Evolutionary conservation across 1,284 basidiomycete genomes (phyloP), one percentile per base, ranked within the genome.

Genomic region (Coniferiporia sulphurascens): DNA sequence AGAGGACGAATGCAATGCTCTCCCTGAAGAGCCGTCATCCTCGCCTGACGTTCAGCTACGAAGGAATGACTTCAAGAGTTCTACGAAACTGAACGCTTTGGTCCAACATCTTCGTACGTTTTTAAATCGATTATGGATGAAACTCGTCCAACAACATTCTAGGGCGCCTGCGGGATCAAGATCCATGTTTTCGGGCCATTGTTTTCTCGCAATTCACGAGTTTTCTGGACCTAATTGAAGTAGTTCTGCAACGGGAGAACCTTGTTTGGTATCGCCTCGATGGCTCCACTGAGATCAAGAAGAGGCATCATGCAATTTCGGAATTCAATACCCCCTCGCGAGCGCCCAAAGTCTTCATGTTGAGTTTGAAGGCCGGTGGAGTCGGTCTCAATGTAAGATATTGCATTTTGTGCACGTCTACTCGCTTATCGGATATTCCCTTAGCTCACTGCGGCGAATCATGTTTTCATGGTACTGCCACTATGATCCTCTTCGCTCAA

Each of bases 321-420:
- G 83, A 83, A 62, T 95, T 95, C 76, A 89, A 85, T 66, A 73
- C 79, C 35, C 73, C 81, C 2, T 85, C 83, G 1, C 75, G 80
- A 45, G 85, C 84, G 63, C 85, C 91, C 0, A 86, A 90, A 66
- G 80, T 99, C 10, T 74, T 98, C 50, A 83, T 98, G 52, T 83
- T 98, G 60, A 95, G 93, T 67, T 74, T 98, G 68, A 94, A 95
- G 70, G 96, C 95, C 0, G 95, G 95, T 19, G 95, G 96, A 10
- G 95, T 98, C 4, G 95, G 95, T 9, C 71, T 94, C 59, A 94
- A 95, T 74, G 88, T 89, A 63, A 64, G 80, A 69, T 10, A 7
- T 13, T 2, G 19, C 10, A 7, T 44, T 19, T 17, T 22, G 46
- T 48, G 1, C 13, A 22, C 4, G 27, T 48, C 7, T 12, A 15